Percentiles rank a stretch among this genome's conserved stretches.
Evolutionary conservation across 345 rosid genomes (phyloP).

Genomic region (Euphorbia lathyris): DNA sequence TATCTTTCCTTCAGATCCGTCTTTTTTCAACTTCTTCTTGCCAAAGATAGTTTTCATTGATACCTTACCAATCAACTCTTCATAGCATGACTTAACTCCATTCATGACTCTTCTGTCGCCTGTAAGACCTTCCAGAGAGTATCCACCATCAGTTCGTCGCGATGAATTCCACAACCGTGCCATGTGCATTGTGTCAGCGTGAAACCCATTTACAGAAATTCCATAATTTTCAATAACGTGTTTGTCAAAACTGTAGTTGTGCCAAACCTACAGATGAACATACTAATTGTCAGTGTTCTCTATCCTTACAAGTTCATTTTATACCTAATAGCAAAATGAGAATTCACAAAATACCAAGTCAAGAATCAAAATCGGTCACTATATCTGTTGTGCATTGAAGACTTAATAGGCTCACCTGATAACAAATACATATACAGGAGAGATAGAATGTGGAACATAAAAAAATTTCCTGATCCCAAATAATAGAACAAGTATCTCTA

Average conservation of each 20-base stretch:
- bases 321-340: neutral
- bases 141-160: slow-evolving; percentile 73
- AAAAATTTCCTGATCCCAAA: neutral
- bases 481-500: neutral
- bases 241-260: slow-evolving; percentile 92
- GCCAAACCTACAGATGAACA: slow-evolving; percentile 73
- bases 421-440: neutral
- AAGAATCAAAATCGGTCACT: neutral
- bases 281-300: slow-evolving; percentile 13
- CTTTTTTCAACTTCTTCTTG: slow-evolving; percentile 70
- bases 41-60: slow-evolving; percentile 94
- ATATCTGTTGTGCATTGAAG: neutral
- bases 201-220: slow-evolving; percentile 73
- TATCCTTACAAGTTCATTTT: slow-evolving; percentile 6
- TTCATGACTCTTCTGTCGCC: slow-evolving; percentile 58
- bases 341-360: neutral
- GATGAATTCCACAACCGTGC: slow-evolving; percentile 95
- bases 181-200: slow-evolving; percentile 99
- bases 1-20: slow-evolving; percentile 85
- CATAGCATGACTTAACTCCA: slow-evolving; percentile 33
- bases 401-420: neutral
- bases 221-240: slow-evolving; percentile 83
- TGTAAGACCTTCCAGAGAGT: slow-evolving; percentile 95
- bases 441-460: neutral
- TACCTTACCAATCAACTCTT: slow-evolving; percentile 69